A percentile compares a stretch with the other conserved stretches of the same genome.
These are phyloP conservation scores for Coemansia sp. DNA, from an alignment of 192 early-diverging fungal genomes.

Conservation along the genomic window DNA sequence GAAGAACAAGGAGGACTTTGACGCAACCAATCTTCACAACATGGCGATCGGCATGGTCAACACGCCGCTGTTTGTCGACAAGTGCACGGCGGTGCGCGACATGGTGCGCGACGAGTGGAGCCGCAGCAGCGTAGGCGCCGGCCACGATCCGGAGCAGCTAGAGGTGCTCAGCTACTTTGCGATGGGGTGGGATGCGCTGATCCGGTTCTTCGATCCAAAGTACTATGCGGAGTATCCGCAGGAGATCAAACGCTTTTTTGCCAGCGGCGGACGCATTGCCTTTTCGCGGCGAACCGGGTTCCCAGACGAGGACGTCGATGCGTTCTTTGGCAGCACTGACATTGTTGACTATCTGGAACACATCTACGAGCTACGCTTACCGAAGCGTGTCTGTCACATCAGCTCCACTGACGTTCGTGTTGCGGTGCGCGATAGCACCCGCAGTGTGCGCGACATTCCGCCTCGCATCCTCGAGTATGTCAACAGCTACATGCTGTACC, in stretches of 20 bases:
- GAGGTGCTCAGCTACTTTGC: conserved; percentile 61
- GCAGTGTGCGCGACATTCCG: conserved; percentile 44
- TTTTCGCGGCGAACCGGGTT: conserved; percentile 42
- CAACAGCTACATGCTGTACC: conserved; percentile 43
- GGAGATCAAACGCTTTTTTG: conserved; percentile 65
- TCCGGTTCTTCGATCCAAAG: conserved; percentile 72
- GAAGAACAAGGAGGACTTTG: conserved; percentile 34
- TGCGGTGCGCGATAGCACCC: conserved; percentile 42
- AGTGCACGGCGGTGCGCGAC: conserved; percentile 40
- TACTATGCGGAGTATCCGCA: conserved; percentile 64
- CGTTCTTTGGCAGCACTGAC: conserved; percentile 30
- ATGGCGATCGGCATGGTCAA: conserved; percentile 62
- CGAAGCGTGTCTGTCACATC: conserved; percentile 47
- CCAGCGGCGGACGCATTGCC: conserved; percentile 41
- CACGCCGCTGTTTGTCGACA: conserved; percentile 72
- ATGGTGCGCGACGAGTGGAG: conserved; percentile 22
- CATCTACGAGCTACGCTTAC: conserved; percentile 48
- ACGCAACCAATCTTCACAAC: conserved; percentile 40
- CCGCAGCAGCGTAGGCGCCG: background rate
- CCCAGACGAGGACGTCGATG: conserved; percentile 36
- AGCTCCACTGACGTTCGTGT: conserved; percentile 42
- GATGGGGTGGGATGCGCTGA: conserved; percentile 81
- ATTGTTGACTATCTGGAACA: conserved; percentile 19
- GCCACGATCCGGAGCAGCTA: background rate
- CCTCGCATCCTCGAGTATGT: conserved; percentile 49